Evolutionary conservation across 2,329 filamentous ascomycete species (phyloP).

Genomic region (Fusarium duplospermum): DNA sequence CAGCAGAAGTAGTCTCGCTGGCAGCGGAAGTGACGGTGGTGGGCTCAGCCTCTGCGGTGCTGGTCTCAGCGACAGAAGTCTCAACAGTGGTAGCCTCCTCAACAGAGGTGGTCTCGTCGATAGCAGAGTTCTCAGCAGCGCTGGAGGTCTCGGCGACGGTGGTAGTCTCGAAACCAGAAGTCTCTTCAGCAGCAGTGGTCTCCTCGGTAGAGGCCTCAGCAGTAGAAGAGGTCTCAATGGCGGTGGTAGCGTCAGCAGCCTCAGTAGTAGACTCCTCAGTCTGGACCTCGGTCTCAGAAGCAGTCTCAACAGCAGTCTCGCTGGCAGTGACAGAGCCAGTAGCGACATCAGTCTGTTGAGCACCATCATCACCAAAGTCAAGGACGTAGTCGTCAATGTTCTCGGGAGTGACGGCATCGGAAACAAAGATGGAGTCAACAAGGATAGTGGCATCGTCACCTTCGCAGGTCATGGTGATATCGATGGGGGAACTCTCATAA

Average conservation of each 20-base stretch:
- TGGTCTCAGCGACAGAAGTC: neutral
- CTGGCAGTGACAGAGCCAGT: neutral
- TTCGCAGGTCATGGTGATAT: conserved; percentile 9
- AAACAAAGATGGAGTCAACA: conserved; percentile 37
- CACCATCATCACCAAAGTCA: conserved; percentile 7
- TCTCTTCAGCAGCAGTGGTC: neutral
- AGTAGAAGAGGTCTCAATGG: neutral
- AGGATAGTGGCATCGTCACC: conserved; percentile 5
- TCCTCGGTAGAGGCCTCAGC: neutral
- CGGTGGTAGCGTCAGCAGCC: neutral
- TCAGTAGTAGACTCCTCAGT: neutral
- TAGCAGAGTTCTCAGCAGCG: neutral
- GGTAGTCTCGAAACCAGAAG: neutral
- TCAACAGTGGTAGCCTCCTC: neutral
- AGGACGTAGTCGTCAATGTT: conserved; percentile 18
- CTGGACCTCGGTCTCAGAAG: neutral
- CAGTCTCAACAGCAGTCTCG: neutral
- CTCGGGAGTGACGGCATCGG: conserved; percentile 31
- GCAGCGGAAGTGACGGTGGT: neutral
- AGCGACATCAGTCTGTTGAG: neutral
- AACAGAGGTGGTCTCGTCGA: neutral
- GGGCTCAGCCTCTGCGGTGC: neutral
- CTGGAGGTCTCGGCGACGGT: neutral
- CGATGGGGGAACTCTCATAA: neutral
- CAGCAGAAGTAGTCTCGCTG: neutral